Base-by-base conservation (phyloP, 2,329 filamentous ascomycete genomes). In the Neurospora sp. region DNA sequence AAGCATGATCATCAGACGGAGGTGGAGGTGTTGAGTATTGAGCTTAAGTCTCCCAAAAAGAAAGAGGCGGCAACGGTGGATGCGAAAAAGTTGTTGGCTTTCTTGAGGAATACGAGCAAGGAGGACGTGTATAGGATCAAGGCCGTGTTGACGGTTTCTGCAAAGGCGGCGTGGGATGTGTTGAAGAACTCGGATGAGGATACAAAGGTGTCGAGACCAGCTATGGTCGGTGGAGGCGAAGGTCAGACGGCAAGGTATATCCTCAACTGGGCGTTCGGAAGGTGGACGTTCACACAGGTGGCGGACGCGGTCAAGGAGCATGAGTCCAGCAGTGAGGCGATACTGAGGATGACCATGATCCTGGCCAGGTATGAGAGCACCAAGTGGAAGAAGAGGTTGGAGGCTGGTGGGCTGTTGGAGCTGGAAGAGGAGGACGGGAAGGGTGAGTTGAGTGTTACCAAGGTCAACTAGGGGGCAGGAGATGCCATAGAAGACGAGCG, bases 101-200 rank as follows among this genome's bases (percentile, higher is more conserved):
- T 98, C 1, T 85, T 98, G 39, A 83, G 85, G 66, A 81, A 87
- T 0, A 91, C 95, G 0, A 91, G 93, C 0, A 97, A 96, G 78
- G 96, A 99, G 74, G 94, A 98, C 77, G 88, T 97, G 10, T 99
- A 98, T 81, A 89, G 96, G 69, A 98, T 99, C 79, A 99, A 99
- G 80, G 92, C 87, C 11, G 81, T 88, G 10, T 75, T 88, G 12
- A 83, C 84, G 1, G 28, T 62, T 62, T 62, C 52, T 10, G 52
- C 12, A 4, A 62, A 62, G 15, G 82, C 85, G 2, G 81, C 83
- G 0, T 78, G 82, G 0, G 71, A 68, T 6, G 76, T 81, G 0
- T 82, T 88, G 8, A 74, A 74, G 19, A 83, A 83, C 75, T 88
- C 88, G 0, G 85, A 87, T 69, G 81, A 83, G 33, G 83, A 85